A percentile compares a stretch with the other conserved stretches of the same genome.
Conservation (phyloP, 2,329 filamentous ascomycete genomes). For the Neocatenulostroma microsporum region DNA sequence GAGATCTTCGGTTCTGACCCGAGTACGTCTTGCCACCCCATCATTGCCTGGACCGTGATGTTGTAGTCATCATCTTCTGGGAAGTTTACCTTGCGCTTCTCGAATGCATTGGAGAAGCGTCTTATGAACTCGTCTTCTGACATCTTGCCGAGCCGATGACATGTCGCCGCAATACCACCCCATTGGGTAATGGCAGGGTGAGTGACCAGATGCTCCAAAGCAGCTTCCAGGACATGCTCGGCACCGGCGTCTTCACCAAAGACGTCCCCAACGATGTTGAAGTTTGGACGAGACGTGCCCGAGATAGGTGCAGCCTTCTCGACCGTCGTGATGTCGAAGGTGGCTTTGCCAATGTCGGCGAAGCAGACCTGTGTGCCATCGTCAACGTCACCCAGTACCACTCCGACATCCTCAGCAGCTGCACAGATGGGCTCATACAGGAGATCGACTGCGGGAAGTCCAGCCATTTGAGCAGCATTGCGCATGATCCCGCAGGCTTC, state of each 20-base stretch:
- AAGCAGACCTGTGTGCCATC: not conserved
- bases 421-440: not conserved
- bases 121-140: not conserved
- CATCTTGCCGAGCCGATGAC: conserved; percentile 1
- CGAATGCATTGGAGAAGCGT: not conserved
- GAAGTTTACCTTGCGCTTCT: not conserved
- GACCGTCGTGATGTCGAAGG: conserved; percentile 1
- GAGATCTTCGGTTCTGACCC: not conserved
- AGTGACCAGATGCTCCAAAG: too few species aligned
- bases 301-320: not conserved
- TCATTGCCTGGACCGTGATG: not conserved
- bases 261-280: not conserved
- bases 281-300: not conserved
- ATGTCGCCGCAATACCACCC: too few species aligned
- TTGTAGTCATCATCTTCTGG: not conserved
- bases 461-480: not conserved
- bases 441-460: not conserved
- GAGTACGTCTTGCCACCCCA: not conserved
- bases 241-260: too few species aligned
- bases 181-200: too few species aligned
- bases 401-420: not conserved
- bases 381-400: not conserved
- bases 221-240: too few species aligned
- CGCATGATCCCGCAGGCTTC: not conserved
- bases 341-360: not conserved